These are phyloP conservation scores for Debaryomyces prosopidis DNA, from an alignment of 805 yeast genomes.

Conservation along the genomic window DNA sequence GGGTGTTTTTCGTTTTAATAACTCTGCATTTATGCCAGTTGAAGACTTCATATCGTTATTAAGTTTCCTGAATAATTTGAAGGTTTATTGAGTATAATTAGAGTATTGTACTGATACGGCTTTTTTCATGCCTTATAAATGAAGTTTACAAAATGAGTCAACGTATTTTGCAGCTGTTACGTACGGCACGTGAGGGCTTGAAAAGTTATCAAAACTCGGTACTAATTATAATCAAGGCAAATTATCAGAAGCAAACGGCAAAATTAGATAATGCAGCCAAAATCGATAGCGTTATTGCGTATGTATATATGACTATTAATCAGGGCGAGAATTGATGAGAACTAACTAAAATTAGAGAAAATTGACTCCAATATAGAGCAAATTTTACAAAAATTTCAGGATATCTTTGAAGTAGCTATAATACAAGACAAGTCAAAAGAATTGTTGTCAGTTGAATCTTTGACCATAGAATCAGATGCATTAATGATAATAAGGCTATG, in stretches of 20 bases:
- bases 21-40: too few relatives aligned
- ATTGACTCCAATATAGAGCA: slow-evolving; percentile 54
- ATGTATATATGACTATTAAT: slow-evolving; percentile 10
- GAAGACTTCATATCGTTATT: too few relatives aligned
- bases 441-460: slow-evolving; percentile 50
- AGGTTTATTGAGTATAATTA: too few relatives aligned
- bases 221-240: not conserved
- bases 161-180: not conserved
- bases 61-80: too few relatives aligned
- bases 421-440: slow-evolving; percentile 42
- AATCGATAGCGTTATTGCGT: slow-evolving; percentile 26
- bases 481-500: slow-evolving; percentile 50
- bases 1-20: too few relatives aligned
- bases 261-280: slow-evolving; percentile 42
- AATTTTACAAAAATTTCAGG: slow-evolving; percentile 52
- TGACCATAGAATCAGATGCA: slow-evolving; percentile 56
- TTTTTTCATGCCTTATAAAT: not conserved
- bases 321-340: not conserved
- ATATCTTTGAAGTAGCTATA: slow-evolving; percentile 49
- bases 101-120: too few relatives aligned
- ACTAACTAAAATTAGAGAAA: slow-evolving; percentile 31
- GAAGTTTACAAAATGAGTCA: slow-evolving; percentile 1
- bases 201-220: too few relatives aligned
- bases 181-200: too few relatives aligned
- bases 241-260: not conserved